These are phyloP conservation scores for Aspergillus sp. DNA, from an alignment of 2,329 filamentous ascomycete species.

Conservation along the genomic window DNA sequence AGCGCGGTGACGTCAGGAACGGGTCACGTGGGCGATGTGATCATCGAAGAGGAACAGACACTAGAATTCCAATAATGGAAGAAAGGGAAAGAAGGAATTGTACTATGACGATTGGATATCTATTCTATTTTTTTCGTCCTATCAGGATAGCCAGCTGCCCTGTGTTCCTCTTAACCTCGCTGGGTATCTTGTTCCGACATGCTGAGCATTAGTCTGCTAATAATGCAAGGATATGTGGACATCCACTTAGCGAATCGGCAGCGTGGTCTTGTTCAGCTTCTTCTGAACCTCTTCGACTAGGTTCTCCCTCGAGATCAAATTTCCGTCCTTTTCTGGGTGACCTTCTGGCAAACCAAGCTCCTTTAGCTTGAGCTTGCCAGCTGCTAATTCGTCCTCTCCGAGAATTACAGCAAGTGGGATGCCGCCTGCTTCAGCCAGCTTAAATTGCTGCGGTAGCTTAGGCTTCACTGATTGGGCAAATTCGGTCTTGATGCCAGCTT, in stretches of 20 bases:
- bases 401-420: constrained; percentile 87
- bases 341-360: constrained; percentile 75
- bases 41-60: not conserved
- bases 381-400: constrained; percentile 82
- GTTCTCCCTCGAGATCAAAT: constrained; percentile 55
- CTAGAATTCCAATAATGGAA: not conserved
- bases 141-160: constrained; percentile 16
- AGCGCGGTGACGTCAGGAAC: not conserved
- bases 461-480: constrained; percentile 89
- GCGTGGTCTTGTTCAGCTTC: constrained; percentile 8
- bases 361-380: constrained; percentile 86
- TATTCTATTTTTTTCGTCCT: constrained; percentile 11
- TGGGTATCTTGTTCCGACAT: not conserved
- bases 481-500: constrained; percentile 86
- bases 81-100: not conserved
- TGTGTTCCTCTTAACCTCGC: constrained; percentile 3
- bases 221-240: not conserved
- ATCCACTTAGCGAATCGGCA: not conserved
- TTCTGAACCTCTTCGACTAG: constrained; percentile 9
- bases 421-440: constrained; percentile 75
- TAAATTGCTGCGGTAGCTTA: constrained; percentile 86
- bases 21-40: not conserved
- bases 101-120: constrained; percentile 8
- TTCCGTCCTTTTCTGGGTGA: constrained; percentile 87
- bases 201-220: not conserved